Percentiles rank a stretch among this genome's conserved stretches.
Evolutionary conservation across 1,284 basidiomycete genomes (phyloP).

Genomic region (Heimioporus punctisporus): DNA sequence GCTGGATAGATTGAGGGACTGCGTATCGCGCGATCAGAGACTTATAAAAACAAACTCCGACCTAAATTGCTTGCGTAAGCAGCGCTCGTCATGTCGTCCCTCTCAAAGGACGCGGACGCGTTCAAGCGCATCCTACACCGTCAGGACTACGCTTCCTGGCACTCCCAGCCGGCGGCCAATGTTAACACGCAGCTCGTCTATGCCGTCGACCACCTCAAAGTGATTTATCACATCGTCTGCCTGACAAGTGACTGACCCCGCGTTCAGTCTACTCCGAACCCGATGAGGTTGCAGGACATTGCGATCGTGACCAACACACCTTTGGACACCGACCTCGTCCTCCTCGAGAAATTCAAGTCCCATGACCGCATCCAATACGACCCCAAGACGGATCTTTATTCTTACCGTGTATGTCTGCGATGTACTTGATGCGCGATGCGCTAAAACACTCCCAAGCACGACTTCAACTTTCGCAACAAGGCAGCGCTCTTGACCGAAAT

Average conservation of each 20-base stretch:
- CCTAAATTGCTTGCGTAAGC: constrained; percentile 25
- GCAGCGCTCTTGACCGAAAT: constrained; percentile 82
- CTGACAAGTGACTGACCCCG: constrained; percentile 6
- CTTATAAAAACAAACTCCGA: constrained; percentile 27
- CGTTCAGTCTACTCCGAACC: constrained; percentile 67
- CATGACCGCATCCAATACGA: constrained; percentile 84
- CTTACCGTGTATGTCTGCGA: constrained; percentile 65
- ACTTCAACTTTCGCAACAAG: constrained; percentile 86
- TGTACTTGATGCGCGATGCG: not conserved
- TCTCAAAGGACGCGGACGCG: constrained; percentile 64
- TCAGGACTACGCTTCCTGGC: constrained; percentile 75
- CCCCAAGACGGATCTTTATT: constrained; percentile 82
- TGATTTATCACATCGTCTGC: constrained; percentile 18
- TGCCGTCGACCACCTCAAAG: constrained; percentile 82
- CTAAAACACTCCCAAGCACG: constrained; percentile 58
- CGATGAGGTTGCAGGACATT: constrained; percentile 85
- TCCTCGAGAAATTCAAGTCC: constrained; percentile 77
- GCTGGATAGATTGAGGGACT: constrained; percentile 21
- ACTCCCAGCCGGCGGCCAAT: constrained; percentile 84
- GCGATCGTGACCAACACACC: constrained; percentile 79
- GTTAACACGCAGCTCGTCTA: constrained; percentile 88
- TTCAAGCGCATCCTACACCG: constrained; percentile 65
- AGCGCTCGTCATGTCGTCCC: constrained; percentile 52
- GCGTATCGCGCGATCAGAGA: constrained; percentile 28
- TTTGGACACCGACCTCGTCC: constrained; percentile 68